These are phyloP conservation scores for Iberis pinnata DNA, from an alignment of 345 rosid genomes.

Conservation along the genomic window DNA sequence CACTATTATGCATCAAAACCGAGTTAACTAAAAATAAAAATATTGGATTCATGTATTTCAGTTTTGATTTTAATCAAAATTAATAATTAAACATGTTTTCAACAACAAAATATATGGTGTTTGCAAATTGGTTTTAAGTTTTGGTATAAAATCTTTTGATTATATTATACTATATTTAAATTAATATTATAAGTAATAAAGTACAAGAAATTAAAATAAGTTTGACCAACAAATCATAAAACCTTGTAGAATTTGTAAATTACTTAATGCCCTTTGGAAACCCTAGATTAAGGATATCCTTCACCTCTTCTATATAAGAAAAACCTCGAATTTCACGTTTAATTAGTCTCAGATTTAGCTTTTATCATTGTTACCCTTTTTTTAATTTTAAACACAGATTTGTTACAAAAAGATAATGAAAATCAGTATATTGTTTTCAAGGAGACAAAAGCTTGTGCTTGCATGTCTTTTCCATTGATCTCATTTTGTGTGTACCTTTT, in stretches of 20 bases:
- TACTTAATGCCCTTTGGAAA: not conserved
- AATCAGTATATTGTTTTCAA: not conserved
- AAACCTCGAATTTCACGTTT: not conserved
- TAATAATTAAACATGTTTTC: no score
- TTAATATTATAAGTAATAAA: no score
- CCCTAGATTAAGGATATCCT: conserved; percentile 1
- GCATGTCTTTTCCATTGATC: conserved; percentile 29
- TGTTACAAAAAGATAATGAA: not conserved
- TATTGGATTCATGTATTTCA: no score
- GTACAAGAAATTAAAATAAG: not conserved
- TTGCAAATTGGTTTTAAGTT: no score
- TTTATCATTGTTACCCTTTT: not conserved
- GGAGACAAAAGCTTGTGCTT: conserved; percentile 6
- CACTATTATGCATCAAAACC: no score
- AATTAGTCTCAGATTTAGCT: not conserved
- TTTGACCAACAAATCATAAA: not conserved
- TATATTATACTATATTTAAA: no score
- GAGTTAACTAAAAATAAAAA: no score
- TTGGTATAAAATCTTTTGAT: not conserved
- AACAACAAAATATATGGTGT: no score
- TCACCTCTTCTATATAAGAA: conserved; percentile 2
- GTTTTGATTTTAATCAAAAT: no score
- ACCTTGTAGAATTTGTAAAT: not conserved
- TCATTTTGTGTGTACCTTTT: conserved; percentile 3
- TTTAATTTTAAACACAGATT: not conserved